These are phyloP conservation scores for Tetraselmis striata DNA, from an alignment of 139 green algal species.

Conservation along the genomic window DNA sequence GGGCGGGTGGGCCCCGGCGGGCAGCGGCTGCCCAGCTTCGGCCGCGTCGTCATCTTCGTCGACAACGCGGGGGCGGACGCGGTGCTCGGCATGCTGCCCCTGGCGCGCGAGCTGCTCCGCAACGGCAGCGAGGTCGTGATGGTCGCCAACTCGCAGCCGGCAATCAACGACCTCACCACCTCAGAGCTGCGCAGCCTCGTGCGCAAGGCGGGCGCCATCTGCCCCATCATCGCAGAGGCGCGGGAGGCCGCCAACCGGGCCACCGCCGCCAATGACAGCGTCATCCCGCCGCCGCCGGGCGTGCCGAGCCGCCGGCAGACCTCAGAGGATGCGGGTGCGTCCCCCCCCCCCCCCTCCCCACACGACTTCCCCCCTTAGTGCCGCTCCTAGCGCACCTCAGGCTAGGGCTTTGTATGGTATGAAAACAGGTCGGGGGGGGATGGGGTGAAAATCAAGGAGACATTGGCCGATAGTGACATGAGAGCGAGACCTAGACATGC, in stretches of 20 bases:
- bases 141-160: slow-evolving; percentile 84
- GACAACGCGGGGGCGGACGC: slow-evolving; percentile 95
- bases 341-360: no score
- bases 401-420: no score
- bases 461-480: no score
- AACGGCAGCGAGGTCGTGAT: slow-evolving; percentile 84
- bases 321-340: not conserved
- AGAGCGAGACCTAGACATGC: no score
- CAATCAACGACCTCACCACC: slow-evolving; percentile 97
- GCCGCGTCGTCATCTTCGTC: slow-evolving; percentile 87
- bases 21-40: slow-evolving; percentile 36
- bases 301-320: slow-evolving; percentile 17
- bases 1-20: not conserved
- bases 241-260: slow-evolving; percentile 40
- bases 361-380: no score
- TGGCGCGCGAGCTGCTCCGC: slow-evolving; percentile 86
- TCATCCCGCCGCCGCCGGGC: slow-evolving; percentile 40
- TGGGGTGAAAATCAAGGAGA: no score
- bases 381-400: no score
- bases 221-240: slow-evolving; percentile 49
- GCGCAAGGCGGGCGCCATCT: slow-evolving; percentile 38
- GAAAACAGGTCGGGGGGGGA: no score
- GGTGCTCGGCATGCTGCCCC: slow-evolving; percentile 92
- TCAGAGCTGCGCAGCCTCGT: slow-evolving; percentile 68
- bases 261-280: slow-evolving; percentile 19